Base-by-base conservation (phyloP, 1,284 basidiomycete species). In the Ustilago hordei region DNA sequence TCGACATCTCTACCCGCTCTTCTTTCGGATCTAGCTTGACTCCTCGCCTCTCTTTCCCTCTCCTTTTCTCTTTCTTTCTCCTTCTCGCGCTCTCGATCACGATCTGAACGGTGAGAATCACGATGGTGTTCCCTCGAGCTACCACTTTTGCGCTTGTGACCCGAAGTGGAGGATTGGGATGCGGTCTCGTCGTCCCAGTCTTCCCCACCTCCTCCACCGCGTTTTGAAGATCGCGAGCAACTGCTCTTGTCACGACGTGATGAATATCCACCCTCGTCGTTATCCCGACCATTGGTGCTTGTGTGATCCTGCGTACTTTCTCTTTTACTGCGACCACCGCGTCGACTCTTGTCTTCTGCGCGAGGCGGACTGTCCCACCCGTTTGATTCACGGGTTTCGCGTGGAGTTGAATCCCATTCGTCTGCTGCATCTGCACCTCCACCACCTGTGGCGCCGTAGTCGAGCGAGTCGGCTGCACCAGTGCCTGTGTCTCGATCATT, bases 401-500 rank as follows among this genome's bases (percentile, higher is more conserved):
- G 58, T 19, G 28, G 50, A 6, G 54, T 15, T 9, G 55, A n/a
- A 36, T 68, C 60, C 47, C 69, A 54, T 11, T 75, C 76, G 9
- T 70, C 63, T 12, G 55, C 66, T 5, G 48, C 55, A 19, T 47
- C 60, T 12, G 59, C 76, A 5, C 61, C 68, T 8, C 59, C 68
- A 15, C 69, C 69, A 7, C 66, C 70, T n/a, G 64, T 64, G 8
- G 75, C 79, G 19, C 84, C 84, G 54, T 85, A 85, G 65, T 85
- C 83, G 45, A 85, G 80, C 19, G 69, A 57, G 32, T 84, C 84
- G 13, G 69, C 78, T 0, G 69, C 72, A n/a, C 82, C 82, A 7
- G 70, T 55, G 6, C 78, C 80, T 11, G 69, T 80, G 31, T 85
- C 84, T 9, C 84, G 78, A 55, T 85, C 84, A 39, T 79, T 84